Base-by-base conservation (phyloP, 1,284 basidiomycete genomes). In the Schizophyllum commune region DNA sequence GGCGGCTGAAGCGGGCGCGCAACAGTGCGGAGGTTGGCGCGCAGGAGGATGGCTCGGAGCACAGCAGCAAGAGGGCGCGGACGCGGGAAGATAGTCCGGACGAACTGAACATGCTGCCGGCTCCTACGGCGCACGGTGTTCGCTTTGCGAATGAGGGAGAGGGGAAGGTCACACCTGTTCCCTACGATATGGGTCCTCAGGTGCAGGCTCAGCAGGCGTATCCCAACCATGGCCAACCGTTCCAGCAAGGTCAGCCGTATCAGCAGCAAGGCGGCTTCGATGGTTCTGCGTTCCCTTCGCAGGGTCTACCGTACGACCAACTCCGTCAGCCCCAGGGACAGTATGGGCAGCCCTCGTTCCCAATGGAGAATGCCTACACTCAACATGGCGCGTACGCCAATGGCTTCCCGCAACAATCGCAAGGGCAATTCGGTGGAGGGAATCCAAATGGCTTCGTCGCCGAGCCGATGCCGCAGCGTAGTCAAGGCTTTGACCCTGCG, bases 1-100 rank as follows among this genome's bases (percentile, higher is more conserved):
- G 91, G 47, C 75, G 81, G 60, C 73, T 90, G 64, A 92, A 92
- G 75, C 72, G 90, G 61, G 83, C 85, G 65, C 79, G 90, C 4
- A 47, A 47, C 17, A 47, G 39, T 8, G 39, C 39, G 2, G 77
- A 78, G 55, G n/a, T 21, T 19, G 58, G 47, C 60, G 80, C 71
- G 7, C 85, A 82, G 7, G 81, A 82, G 58, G 83, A 83, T 59
- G 86, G 83, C 66, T 73, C 71, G 2, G 72, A 69, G 19, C 78
- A 76, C 22, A 78, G 79, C 55, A 71, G 79, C 54, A 90, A 89
- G 68, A 81, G 89, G 55, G 79, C 78, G 5, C 82, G 80, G 68
- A 78, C 75, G 60, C 64, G 66, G 19, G 74, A 70, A 60, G 73
- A 74, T 13, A 74, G 76, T 47, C 78, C 79, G 13, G 70, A 69